These are phyloP conservation scores for Pichia sp. DNA, from an alignment of 1,139 yeast genomes.

Conservation along the genomic window DNA sequence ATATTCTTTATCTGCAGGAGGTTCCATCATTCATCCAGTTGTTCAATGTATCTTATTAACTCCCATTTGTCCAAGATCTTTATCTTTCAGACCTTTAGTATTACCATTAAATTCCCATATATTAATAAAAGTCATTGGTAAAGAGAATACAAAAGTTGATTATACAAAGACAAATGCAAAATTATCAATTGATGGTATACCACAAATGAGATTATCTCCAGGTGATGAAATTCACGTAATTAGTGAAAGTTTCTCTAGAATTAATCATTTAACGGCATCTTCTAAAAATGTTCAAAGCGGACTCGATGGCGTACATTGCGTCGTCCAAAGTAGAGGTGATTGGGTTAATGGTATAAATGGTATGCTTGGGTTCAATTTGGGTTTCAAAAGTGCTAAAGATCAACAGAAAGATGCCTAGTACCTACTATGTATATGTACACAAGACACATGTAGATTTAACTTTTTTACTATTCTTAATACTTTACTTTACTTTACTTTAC, in stretches of 20 bases:
- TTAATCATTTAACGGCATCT: conserved; percentile 24
- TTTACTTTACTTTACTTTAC: too few species aligned
- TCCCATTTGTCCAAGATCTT: conserved; percentile 85
- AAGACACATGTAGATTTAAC: too few species aligned
- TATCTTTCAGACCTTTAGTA: conserved; percentile 79
- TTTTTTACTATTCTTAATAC: too few species aligned
- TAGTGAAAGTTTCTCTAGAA: conserved; percentile 50
- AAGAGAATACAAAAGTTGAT: conserved; percentile 21
- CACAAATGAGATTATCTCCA: conserved; percentile 56
- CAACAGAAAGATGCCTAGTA: too few species aligned
- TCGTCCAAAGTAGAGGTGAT: conserved; percentile 73
- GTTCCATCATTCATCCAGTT: conserved; percentile 84
- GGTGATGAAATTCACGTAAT: conserved; percentile 78
- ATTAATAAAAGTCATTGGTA: conserved; percentile 55
- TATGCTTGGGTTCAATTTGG: conserved; percentile 78
- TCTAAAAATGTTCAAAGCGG: conserved; percentile 1
- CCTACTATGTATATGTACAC: too few species aligned
- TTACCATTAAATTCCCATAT: conserved; percentile 60
- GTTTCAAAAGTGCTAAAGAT: conserved; percentile 40
- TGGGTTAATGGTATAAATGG: conserved; percentile 91
- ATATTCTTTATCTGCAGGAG: conserved; percentile 83
- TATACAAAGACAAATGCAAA: conserved; percentile 31
- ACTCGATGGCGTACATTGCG: conserved; percentile 77
- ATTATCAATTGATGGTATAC: conserved; percentile 74
- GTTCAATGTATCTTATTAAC: conserved; percentile 79